phyloP scores from a whole-genome alignment of 352 stramenopile genomes.

The Globisporangium viniferum region DNA sequence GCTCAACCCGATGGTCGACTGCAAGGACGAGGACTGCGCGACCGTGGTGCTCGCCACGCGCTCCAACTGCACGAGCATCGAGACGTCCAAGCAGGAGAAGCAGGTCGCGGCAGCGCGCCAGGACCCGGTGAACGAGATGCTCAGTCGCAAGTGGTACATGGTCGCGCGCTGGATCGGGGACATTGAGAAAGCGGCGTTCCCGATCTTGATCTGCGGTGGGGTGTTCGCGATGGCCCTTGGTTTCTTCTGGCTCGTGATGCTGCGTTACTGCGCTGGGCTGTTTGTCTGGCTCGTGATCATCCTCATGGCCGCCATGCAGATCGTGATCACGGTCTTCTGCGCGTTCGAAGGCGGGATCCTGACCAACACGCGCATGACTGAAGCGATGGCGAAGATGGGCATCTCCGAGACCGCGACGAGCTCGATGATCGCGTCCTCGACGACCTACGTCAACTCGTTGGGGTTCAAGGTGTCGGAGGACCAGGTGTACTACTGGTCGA shows the following conservation, averaged over 20 bases:
- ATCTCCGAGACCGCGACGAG: conserved; percentile 32
- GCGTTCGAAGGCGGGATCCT: conserved; percentile 71
- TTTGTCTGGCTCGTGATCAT: conserved; percentile 83
- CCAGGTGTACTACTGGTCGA: conserved; percentile 66
- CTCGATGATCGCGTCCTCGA: conserved; percentile 35
- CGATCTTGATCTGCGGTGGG: conserved; percentile 73
- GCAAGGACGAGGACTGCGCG: conserved; percentile 42
- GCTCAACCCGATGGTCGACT: conserved; percentile 54
- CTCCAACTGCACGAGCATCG: conserved; percentile 50
- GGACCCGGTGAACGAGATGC: conserved; percentile 51
- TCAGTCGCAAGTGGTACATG: conserved; percentile 69
- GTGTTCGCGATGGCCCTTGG: conserved; percentile 64
- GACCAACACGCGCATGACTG: conserved; percentile 38
- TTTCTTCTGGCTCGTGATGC: conserved; percentile 70
- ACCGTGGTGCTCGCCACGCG: conserved; percentile 36
- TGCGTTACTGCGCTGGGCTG: conserved; percentile 71
- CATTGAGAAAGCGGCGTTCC: conserved; percentile 70
- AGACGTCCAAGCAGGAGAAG: conserved; percentile 39
- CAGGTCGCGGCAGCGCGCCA: conserved; percentile 37
- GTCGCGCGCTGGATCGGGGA: conserved; percentile 75
- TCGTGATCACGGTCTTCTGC: conserved; percentile 74
- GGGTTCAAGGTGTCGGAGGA: conserved; percentile 43
- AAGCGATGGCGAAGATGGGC: conserved; percentile 52
- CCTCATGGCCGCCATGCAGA: conserved; percentile 55
- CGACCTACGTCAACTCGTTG: conserved; percentile 52